Evolutionary conservation across 108 stramenopile genomes (phyloP).

Genomic region (Cylindrotheca closterium): DNA sequence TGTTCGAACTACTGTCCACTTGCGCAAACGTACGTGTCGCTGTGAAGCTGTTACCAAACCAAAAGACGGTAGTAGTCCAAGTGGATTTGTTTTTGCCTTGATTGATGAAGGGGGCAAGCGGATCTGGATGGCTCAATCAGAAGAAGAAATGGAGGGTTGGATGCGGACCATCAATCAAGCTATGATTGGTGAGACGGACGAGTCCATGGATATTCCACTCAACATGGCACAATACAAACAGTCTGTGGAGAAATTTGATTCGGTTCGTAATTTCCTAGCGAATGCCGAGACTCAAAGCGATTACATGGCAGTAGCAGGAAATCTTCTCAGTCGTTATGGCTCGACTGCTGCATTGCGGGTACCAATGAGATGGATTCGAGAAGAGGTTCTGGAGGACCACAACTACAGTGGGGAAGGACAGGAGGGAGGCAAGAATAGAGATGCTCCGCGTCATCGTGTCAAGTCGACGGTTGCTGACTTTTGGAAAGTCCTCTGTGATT

Average conservation of each 20-base stretch:
- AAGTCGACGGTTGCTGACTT: slow-evolving; percentile 38
- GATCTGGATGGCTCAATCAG: slow-evolving; percentile 71
- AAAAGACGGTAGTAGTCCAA: slow-evolving; percentile 6
- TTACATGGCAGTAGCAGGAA: slow-evolving; percentile 27
- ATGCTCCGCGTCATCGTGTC: slow-evolving; percentile 11
- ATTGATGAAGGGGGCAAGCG: slow-evolving; percentile 48
- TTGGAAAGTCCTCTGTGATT: slow-evolving; percentile 67
- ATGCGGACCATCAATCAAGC: slow-evolving; percentile 77
- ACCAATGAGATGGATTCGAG: slow-evolving; percentile 40
- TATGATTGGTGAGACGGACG: slow-evolving; percentile 65
- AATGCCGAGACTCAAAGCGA: slow-evolving; percentile 23
- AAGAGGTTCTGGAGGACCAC: slow-evolving; percentile 8
- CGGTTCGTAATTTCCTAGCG: slow-evolving; percentile 8
- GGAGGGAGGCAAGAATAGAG: slow-evolving; percentile 1
- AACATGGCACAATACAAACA: slow-evolving; percentile 24
- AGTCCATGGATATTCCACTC: slow-evolving; percentile 15
- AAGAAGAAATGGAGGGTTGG: slow-evolving; percentile 73
- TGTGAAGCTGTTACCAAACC: slow-evolving; percentile 9
- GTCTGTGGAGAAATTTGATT: slow-evolving; percentile 23
- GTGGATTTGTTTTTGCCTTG: slow-evolving; percentile 63
- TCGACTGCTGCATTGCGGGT: slow-evolving; percentile 29
- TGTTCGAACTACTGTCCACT: slow-evolving; percentile 54
- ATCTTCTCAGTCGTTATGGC: slow-evolving; percentile 18
- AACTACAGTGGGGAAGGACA: not conserved
- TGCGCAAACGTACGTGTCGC: slow-evolving; percentile 52